Evolutionary conservation across 2,329 filamentous ascomycete species (phyloP), one percentile per base, ranked within the genome.

Genomic region (Botrytis sinoallii): DNA sequence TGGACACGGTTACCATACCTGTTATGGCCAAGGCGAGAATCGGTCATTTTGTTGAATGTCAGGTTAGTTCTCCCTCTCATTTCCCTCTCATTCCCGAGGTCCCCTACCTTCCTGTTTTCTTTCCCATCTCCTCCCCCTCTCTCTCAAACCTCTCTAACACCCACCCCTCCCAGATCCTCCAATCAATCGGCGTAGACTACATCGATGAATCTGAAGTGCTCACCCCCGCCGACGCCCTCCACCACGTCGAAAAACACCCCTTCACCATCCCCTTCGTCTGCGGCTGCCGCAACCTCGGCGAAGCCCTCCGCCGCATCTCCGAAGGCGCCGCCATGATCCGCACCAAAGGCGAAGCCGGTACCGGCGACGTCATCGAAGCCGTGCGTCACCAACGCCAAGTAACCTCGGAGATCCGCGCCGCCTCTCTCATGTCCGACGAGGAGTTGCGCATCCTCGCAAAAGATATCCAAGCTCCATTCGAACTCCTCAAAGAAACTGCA

Each of bases 11-110:
- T 65, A 98, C 95, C 71, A 98, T 98, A 80, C 96, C 96, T 79
- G 96, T 99, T 83, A 98, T 99, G 96, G 96, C 96, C 77, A 99
- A 99, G 86, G 95, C 95, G 38, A 90, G 96, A 82, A 99, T 98
- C 82, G 96, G 96, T 55, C 96, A 99, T 85, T 95, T 98, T 79
- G 95, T 98, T 80, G 96, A 99, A 86, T 98, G 95, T 86, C 95
- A 93, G 87, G 88, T 89, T 84, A 71, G 81, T 79, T 52, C 35
- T 63, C 44, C 18, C 44, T 25, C 52, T 40, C 25, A n/a, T 25
- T 65, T 14, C 2, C 12, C 40, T 42, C 35, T 38, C 35, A 38
- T 38, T 38, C 35, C 35, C 35, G 35, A 38, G 35, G 35, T 38
- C 5, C n/a, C 16, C 7, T 12, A 38, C 38, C n/a, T 32, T 25